Conservation (phyloP, 1,284 basidiomycete genomes). For the Apiotrichum sp. region DNA sequence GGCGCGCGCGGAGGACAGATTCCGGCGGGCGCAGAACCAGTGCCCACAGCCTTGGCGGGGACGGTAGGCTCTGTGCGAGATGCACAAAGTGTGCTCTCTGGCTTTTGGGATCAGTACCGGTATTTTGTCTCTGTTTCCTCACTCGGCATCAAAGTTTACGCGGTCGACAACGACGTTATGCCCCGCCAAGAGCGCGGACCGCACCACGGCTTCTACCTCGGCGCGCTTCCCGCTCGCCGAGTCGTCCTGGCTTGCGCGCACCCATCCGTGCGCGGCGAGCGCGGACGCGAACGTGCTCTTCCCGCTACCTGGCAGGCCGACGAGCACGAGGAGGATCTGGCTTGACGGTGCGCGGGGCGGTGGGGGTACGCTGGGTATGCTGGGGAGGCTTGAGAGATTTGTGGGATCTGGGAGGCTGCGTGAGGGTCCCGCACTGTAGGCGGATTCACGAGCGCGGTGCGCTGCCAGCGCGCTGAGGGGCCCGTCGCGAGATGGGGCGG, state of each 20-base stretch:
- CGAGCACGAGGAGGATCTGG: conserved; percentile 38
- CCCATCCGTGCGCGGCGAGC: conserved; percentile 29
- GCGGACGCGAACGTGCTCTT: conserved; percentile 41
- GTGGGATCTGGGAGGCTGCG: too few relatives aligned
- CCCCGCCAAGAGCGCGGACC: conserved; percentile 25
- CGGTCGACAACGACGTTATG: conserved; percentile 44
- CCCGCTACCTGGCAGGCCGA: conserved; percentile 42
- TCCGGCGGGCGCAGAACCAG: conserved; percentile 22
- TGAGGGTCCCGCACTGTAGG: too few relatives aligned
- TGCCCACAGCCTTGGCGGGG: conserved; percentile 10
- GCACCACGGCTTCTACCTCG: conserved; percentile 37
- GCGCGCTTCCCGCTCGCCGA: conserved; percentile 31
- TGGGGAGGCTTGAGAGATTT: too few relatives aligned
- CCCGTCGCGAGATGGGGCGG: too few relatives aligned
- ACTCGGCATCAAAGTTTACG: conserved; percentile 41
- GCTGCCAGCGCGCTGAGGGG: too few relatives aligned
- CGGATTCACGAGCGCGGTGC: too few relatives aligned
- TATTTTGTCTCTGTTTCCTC: conserved; percentile 10
- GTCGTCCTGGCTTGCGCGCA: conserved; percentile 45
- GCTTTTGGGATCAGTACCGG: conserved; percentile 35
- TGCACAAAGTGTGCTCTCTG: conserved; percentile 43
- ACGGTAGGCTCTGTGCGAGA: conserved; percentile 5
- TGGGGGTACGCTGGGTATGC: too few relatives aligned
- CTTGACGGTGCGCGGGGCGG: too few relatives aligned
- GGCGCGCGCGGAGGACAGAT: conserved; percentile 27